A percentile compares a stretch with the other conserved stretches of the same genome.
Conservation (phyloP, 208 protist species). For the Endotrypanum monterogeii region DNA sequence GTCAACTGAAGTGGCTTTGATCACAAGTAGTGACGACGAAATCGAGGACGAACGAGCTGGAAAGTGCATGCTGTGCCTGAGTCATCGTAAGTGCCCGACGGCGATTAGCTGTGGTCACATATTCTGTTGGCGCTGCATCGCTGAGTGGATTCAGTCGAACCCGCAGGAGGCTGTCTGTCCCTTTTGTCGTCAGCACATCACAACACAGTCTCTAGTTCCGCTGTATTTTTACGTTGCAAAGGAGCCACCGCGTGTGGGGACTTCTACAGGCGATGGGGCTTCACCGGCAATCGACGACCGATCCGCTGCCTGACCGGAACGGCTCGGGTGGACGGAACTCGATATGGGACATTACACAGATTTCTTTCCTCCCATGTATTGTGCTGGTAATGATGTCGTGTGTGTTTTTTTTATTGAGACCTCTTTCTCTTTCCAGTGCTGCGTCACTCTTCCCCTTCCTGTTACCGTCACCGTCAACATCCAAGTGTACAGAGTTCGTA, state of each 20-base stretch:
- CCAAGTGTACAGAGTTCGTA: too few relatives aligned
- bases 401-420: not conserved
- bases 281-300: not conserved
- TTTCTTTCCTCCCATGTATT: not conserved
- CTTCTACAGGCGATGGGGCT: conserved; percentile 6
- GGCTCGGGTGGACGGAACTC: not conserved
- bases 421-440: not conserved
- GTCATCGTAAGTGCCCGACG: conserved; percentile 73
- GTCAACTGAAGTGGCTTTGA: conserved; percentile 10
- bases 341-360: not conserved
- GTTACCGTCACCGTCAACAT: not conserved
- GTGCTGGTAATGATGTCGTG: not conserved
- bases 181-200: conserved; percentile 87
- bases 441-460: too few relatives aligned
- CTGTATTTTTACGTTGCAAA: conserved; percentile 85
- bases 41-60: conserved; percentile 44
- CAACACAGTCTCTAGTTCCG: conserved; percentile 70
- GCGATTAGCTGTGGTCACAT: conserved; percentile 85
- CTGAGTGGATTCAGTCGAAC: conserved; percentile 86
- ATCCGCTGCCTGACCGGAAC: not conserved
- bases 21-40: conserved; percentile 51
- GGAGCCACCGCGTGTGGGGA: conserved; percentile 45
- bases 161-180: conserved; percentile 76
- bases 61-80: conserved; percentile 89
- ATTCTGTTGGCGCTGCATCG: conserved; percentile 89